Percentiles rank a stretch among this genome's conserved stretches.
phyloP scores from a whole-genome alignment of 805 yeast species.

The Candida peoriensis region DNA sequence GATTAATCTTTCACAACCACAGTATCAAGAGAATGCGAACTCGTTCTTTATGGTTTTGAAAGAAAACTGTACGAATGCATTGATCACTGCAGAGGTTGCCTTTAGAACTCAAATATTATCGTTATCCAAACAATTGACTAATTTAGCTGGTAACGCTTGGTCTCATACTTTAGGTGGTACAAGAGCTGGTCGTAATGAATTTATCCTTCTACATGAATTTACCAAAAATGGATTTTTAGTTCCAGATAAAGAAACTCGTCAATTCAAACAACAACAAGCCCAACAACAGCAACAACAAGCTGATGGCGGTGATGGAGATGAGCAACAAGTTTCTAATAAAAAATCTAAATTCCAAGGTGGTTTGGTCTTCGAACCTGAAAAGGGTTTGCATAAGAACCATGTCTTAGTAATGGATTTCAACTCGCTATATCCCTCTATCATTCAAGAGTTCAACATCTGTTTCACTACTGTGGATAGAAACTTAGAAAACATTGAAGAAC shows the following conservation, averaged over 20 bases:
- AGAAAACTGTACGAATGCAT: conserved; percentile 63
- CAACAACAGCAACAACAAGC: conserved; percentile 15
- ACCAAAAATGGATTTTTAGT: conserved; percentile 71
- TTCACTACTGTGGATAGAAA: conserved; percentile 89
- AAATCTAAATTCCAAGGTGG: conserved; percentile 88
- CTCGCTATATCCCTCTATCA: conserved; percentile 93
- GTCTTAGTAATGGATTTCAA: conserved; percentile 97
- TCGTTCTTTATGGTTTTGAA: conserved; percentile 64
- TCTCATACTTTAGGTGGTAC: conserved; percentile 91
- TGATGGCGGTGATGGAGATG: conserved; percentile 33
- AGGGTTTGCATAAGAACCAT: conserved; percentile 85
- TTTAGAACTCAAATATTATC: conserved; percentile 81
- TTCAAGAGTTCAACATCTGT: conserved; percentile 95
- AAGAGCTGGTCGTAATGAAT: conserved; percentile 94
- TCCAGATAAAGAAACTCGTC: conserved; percentile 70
- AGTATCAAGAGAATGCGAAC: conserved; percentile 60
- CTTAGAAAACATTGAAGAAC: conserved; percentile 46
- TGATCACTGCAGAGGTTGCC: conserved; percentile 72
- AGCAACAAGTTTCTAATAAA: conserved; percentile 46
- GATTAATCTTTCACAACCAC: conserved; percentile 64
- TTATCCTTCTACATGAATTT: conserved; percentile 87
- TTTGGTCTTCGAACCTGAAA: conserved; percentile 93
- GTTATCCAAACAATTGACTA: conserved; percentile 84
- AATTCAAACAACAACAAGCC: conserved; percentile 32
- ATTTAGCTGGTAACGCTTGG: conserved; percentile 97